A percentile compares a stretch with the other conserved stretches of the same genome.
Conservation (phyloP, 208 protist species). For the Wallacemonas sp. region DNA sequence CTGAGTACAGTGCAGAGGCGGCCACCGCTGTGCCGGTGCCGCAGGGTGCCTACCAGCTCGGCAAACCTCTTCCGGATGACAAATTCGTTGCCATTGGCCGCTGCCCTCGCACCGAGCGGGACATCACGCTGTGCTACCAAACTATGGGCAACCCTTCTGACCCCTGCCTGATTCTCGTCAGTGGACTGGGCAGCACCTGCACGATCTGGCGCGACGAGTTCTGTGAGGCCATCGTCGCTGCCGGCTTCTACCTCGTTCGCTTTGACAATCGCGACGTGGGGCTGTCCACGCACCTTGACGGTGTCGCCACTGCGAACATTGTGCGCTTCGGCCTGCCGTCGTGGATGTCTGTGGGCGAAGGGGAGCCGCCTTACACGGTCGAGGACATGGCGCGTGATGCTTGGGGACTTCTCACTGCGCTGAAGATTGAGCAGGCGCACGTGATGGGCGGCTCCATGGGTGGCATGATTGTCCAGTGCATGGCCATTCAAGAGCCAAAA, state of each 20-base stretch:
- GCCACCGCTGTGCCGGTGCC: neutral
- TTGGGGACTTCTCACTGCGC: constrained; percentile 41
- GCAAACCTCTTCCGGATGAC: constrained; percentile 40
- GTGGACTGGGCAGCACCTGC: constrained; percentile 29
- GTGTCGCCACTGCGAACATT: constrained; percentile 28
- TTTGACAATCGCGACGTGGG: constrained; percentile 82
- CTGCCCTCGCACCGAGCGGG: constrained; percentile 40
- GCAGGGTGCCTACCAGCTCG: neutral
- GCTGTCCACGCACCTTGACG: constrained; percentile 56
- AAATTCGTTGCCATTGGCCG: constrained; percentile 45
- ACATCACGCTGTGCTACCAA: constrained; percentile 69
- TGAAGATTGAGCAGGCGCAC: constrained; percentile 56
- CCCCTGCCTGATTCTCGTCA: constrained; percentile 65
- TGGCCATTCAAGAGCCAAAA: constrained; percentile 49
- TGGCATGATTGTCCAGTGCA: constrained; percentile 79
- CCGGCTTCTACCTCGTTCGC: constrained; percentile 60
- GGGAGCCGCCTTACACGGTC: constrained; percentile 55
- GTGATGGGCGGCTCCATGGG: constrained; percentile 69
- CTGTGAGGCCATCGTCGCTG: constrained; percentile 30
- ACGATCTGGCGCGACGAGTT: constrained; percentile 29
- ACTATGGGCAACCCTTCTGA: constrained; percentile 44
- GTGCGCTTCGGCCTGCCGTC: constrained; percentile 44
- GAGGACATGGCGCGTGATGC: constrained; percentile 72
- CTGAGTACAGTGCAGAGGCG: neutral
- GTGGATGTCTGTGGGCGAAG: constrained; percentile 45